Evolutionary conservation across 2,329 filamentous ascomycete species (phyloP).

Genomic region (Penicillium nordicum): DNA sequence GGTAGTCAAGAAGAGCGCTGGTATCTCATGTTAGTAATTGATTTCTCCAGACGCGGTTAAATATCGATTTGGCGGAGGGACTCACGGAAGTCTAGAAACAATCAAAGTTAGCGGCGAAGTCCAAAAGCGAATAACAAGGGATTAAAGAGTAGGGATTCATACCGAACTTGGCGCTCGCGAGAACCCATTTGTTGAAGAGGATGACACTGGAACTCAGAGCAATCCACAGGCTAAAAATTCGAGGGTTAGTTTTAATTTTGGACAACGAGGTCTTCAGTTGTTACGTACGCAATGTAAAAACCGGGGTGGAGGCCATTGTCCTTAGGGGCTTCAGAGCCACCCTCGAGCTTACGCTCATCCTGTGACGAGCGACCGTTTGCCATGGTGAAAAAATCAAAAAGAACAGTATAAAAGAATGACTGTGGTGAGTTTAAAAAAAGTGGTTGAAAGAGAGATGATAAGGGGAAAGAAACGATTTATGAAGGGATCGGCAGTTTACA

Average conservation of each 20-base stretch:
- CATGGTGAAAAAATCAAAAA: slow-evolving; percentile 14
- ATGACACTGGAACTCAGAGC: slow-evolving; percentile 87
- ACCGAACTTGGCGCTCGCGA: slow-evolving; percentile 80
- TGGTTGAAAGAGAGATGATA: not conserved
- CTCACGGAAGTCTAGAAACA: slow-evolving; percentile 45
- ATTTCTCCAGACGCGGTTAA: not conserved
- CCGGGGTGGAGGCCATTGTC: slow-evolving; percentile 27
- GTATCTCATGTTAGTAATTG: slow-evolving; percentile 1
- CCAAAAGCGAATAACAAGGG: not conserved
- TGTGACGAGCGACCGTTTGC: slow-evolving; percentile 23
- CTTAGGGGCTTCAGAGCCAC: slow-evolving; percentile 18
- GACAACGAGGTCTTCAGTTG: not conserved
- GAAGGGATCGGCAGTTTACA: slow-evolving; percentile 10
- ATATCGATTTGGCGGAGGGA: slow-evolving; percentile 6
- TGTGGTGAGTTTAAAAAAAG: slow-evolving; percentile 18
- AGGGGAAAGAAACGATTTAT: slow-evolving; percentile 12
- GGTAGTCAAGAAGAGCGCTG: slow-evolving; percentile 70
- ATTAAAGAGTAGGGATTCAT: slow-evolving; percentile 36
- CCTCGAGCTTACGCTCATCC: slow-evolving; percentile 28
- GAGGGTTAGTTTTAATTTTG: slow-evolving; percentile 12
- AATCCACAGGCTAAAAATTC: slow-evolving; percentile 72
- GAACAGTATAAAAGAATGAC: slow-evolving; percentile 25
- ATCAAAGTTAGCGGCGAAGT: slow-evolving; percentile 9
- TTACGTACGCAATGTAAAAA: slow-evolving; percentile 30
- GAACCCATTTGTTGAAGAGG: slow-evolving; percentile 98